Evolutionary conservation across 129 eudicot genomes (phyloP).

Genomic region (Apium graveolens): DNA sequence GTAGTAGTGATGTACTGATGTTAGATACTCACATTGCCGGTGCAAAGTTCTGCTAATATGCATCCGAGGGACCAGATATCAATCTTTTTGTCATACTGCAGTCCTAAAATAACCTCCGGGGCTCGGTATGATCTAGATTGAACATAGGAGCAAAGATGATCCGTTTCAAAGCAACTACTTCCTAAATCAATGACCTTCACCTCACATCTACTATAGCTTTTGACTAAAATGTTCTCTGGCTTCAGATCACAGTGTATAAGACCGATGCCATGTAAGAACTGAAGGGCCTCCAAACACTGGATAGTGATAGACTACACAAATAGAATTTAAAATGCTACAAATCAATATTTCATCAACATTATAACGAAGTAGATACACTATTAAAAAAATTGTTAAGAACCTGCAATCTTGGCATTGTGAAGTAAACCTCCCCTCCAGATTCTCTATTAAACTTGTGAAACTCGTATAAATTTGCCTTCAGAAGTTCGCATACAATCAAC

Average conservation of each 20-base stretch:
- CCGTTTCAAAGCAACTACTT: conserved; percentile 98
- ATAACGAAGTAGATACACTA: background rate
- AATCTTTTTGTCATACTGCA: conserved; percentile 81
- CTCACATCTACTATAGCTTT: conserved; percentile 99
- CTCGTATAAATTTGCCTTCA: conserved; percentile 92
- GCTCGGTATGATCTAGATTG: conserved; percentile 98
- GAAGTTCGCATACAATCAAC: conserved; percentile 93
- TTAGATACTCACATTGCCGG: conserved; percentile 79
- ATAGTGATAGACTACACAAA: conserved; percentile 87
- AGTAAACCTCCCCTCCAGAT: conserved; percentile 99
- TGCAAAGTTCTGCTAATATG: conserved; percentile 98
- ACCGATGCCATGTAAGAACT: conserved; percentile 89
- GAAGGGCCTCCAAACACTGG: conserved; percentile 96
- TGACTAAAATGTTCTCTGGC: conserved; percentile 96
- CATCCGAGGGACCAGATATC: conserved; percentile 99
- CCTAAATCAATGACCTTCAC: conserved; percentile 98
- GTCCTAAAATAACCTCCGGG: conserved; percentile 96
- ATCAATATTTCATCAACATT: conserved; percentile 5
- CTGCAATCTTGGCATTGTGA: conserved; percentile 99
- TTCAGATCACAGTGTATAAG: conserved; percentile 96
- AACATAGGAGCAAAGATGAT: conserved; percentile 96
- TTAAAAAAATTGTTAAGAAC: conserved; percentile 24
- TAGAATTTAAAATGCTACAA: conserved; percentile 10
- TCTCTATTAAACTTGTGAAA: conserved; percentile 95
- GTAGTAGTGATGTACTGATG: background rate